Evolutionary conservation across 805 yeast species (phyloP), one percentile per base, ranked within the genome.

Genomic region (Debaryomyces tyrocola): DNA sequence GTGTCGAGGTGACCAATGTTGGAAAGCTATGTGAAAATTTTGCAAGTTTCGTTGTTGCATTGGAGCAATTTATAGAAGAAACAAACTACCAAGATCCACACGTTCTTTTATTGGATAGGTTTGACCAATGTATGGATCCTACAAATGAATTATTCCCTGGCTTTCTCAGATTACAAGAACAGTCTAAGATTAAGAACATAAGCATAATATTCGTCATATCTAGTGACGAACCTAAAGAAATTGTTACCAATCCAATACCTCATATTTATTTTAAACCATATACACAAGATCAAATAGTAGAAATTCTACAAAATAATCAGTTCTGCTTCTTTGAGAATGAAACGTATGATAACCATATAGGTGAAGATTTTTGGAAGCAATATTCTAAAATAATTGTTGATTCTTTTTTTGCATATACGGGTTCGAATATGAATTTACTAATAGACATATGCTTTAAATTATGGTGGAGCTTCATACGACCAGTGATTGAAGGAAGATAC

Each of bases 51-150:
- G 56, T 70, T 6, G 66, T 65, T 41, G 64, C 73, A 12, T 49
- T 78, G 40, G 76, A 74, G 52, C 73, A 61, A 47, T 63, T 77
- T 49, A 54, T 68, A 20, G 53, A 50, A 12, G 63, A 59, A 4
- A 56, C 69, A 1, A 54, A 51, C 1, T 73, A 68, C 45, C 34
- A 52, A 2, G 63, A 65, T 14, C 69, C 62, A 3, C 73, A 76
- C 38, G 69, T 78, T 7, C 55, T 79, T 37, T 75, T 79, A 1
- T 58, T 79, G 10, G 83, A 79, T 52, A 57, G 72, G 4, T 60
- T 79, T 14, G 84, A 79, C 54, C 72, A 69, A 35, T 69, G 75
- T 27, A 69, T 69, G 46, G 83, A 77, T 17, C 53, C 66, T 12
- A 65, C 72, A 0, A 62, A 66, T n/a, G 75, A 69, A 14, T 49